Base-by-base conservation (phyloP, 169 alveolate genomes). In the Eimeria necatrix region DNA sequence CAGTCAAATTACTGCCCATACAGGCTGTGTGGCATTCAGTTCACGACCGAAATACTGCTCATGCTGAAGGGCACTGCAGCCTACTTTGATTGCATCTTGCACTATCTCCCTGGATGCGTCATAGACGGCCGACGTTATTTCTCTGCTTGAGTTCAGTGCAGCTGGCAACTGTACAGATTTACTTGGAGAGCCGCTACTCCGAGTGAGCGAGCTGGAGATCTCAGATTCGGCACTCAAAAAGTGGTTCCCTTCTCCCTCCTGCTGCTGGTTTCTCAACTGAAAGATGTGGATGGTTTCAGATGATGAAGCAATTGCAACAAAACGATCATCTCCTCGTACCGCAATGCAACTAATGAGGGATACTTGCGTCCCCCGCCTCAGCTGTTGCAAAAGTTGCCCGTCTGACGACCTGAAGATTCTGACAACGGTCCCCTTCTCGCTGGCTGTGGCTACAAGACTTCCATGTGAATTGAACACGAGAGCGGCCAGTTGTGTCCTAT, bases 361-460 rank as follows among this genome's bases (percentile, higher is more conserved):
- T 16, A 81, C 64, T 18, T 84, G 93, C 20, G 93, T 64, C 18
- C 97, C 97, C 71, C 97, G 51, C 56, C 96, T 95, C 71, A 96
- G 94, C 74, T 96, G 95, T 48, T 85, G 95, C 52, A 94, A 24
- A 68, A 95, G 95, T 60, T 88, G 71, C 9, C 96, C 97, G 48
- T 94, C 96, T n/a, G 92, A 59, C 0, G 95, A 70, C 20, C 95
- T 32, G 85, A 96, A 96, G 0, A 96, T 76, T 20, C 97, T 85
- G 16, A 94, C 91, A 9, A 96, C 93, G 14, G 97, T 96, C 5
- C 97, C 97, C 73, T 91, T 96, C 41, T 56, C 95, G 53, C 95
- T 71, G 26, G 97, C 95, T 14, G 96, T 94, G 16, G 96, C 96
- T 12, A 93, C 51, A 92, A 86, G 46, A 3, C 91, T 76, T 9